phyloP scores from a whole-genome alignment of 1,139 yeast genomes.

The Magnusiomyces paraingens region DNA sequence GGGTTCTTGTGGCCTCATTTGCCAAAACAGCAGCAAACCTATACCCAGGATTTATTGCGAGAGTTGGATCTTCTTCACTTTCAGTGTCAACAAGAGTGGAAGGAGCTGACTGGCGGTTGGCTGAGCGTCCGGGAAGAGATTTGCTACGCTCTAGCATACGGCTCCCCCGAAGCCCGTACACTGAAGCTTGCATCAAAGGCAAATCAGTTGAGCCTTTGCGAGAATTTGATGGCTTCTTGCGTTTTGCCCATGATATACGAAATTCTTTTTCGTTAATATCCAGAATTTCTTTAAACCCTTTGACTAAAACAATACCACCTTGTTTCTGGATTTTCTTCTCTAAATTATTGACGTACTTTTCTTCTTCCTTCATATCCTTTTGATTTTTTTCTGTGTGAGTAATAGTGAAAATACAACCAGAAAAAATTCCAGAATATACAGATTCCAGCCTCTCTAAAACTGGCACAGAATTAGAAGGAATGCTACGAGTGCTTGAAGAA shows the following conservation, averaged over 20 bases:
- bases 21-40: constrained; percentile 64
- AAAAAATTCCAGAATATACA: constrained; percentile 29
- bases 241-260: background rate
- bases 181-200: background rate
- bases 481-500: background rate
- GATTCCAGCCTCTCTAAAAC: background rate
- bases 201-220: background rate
- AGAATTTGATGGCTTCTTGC: background rate
- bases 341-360: constrained; percentile 36
- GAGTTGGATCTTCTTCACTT: background rate
- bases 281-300: constrained; percentile 39
- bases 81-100: background rate
- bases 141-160: background rate
- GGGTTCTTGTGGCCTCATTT: constrained; percentile 51
- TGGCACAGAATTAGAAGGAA: background rate
- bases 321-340: constrained; percentile 37
- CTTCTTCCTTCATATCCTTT: constrained; percentile 26
- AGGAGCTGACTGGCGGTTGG: constrained; percentile 17
- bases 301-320: constrained; percentile 51
- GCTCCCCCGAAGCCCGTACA: background rate
- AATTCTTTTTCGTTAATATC: constrained; percentile 17
- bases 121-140: background rate
- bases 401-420: constrained; percentile 39
- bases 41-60: constrained; percentile 16
- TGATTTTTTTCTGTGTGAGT: constrained; percentile 23